Base-by-base conservation (phyloP, 495 filamentous ascomycete species). In the Durotheca rogersii region DNA sequence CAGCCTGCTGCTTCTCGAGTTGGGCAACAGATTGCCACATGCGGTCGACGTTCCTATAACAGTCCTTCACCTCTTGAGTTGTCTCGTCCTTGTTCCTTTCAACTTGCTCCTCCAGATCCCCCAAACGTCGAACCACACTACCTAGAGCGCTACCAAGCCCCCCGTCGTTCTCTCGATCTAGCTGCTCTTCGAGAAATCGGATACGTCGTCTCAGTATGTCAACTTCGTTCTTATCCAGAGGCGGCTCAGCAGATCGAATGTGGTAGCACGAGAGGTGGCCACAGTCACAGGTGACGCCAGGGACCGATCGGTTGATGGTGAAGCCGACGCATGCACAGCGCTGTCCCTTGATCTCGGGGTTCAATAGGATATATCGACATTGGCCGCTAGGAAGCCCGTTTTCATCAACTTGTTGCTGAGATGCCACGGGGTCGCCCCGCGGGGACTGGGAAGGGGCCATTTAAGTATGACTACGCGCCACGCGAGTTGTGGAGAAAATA, bases 221-320 rank as follows among this genome's bases (percentile, higher is more conserved):
- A 17, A 81, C 44, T 60, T 80, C 77, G 29, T 58, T 68, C 44
- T 60, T 67, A 44, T 73, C 70, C 9, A 49, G 56, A 10, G 66
- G 47, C 7, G 64, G 47, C 17, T 74, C 72, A 14, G 67, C 57
- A 4, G 73, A 70, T 37, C 67, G 68, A 39, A 69, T 65, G 60
- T 81, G 78, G 51, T 72, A 81, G 50, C 76, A 79, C 19, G 78
- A 75, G 38, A 75, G 72, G 53, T 81, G 78, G 14, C 78, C 78
- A 51, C 78, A 81, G 14, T 77, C 69, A 48, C 78, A 81, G 14
- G 64, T 72, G 33, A 73, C 72, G 27, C 78, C 69, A 1, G 77
- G 77, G 25, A 77, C 70, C 20, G 64, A 60, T 31, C 65, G 67
- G 56, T 79, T 78, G 53, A 74, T 69, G n/a, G 69, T 69, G 62